Percentiles rank a stretch among this genome's conserved stretches.
Evolutionary conservation across 345 rosid genomes (phyloP).

Genomic region (Salix koriyanagi): DNA sequence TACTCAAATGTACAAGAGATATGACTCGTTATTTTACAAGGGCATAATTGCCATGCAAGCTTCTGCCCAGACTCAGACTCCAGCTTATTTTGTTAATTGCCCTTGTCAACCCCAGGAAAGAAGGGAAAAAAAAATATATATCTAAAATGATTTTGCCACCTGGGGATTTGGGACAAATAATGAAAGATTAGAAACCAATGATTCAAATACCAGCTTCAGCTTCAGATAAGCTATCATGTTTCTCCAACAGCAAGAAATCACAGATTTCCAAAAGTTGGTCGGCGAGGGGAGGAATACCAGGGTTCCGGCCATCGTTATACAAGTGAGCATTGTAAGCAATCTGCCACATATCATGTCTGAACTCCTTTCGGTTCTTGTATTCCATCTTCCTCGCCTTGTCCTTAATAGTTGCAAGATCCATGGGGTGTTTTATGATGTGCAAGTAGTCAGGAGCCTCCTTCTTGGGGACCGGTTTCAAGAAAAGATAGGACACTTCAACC

Average conservation of each 20-base stretch:
- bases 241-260: constrained; percentile 61
- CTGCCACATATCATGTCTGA: constrained; percentile 91
- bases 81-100: neutral
- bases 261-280: constrained; percentile 94
- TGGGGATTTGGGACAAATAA: constrained; percentile 6
- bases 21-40: constrained; percentile 11
- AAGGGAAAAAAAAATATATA: neutral
- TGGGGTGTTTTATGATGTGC: constrained; percentile 52
- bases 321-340: constrained; percentile 68
- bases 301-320: constrained; percentile 79
- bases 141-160: neutral
- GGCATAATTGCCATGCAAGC: constrained; percentile 4
- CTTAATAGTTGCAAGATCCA: constrained; percentile 85
- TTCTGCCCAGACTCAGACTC: neutral
- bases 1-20: neutral
- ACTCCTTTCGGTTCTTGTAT: constrained; percentile 61
- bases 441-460: constrained; percentile 94
- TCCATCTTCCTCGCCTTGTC: constrained; percentile 84
- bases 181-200: neutral
- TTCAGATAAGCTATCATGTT: constrained; percentile 40
- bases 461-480: constrained; percentile 78
- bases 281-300: constrained; percentile 87
- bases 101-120: neutral
- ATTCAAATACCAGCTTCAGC: constrained; percentile 65
- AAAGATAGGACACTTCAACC: constrained; percentile 69